Conservation (phyloP, 495 filamentous ascomycete genomes). For the Trichoderma parareesei region DNA sequence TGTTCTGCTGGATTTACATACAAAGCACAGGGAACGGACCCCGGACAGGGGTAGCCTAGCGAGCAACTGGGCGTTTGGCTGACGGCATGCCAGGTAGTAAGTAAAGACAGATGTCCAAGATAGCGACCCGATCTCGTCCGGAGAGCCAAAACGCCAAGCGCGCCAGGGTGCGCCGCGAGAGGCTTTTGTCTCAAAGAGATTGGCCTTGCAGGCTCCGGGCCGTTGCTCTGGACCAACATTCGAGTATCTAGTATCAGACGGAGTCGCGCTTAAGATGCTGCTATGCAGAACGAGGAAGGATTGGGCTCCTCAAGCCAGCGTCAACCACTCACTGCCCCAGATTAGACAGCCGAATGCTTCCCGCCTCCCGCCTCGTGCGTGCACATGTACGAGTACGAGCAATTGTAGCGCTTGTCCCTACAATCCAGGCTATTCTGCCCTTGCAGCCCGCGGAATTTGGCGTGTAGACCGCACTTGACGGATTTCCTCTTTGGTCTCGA, state of each 20-base stretch:
- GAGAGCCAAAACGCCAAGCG: background rate
- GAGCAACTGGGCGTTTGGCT: background rate
- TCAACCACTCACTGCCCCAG: background rate
- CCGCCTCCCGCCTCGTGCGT: background rate
- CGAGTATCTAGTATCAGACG: background rate
- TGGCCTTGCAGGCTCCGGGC: background rate
- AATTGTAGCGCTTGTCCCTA: no score
- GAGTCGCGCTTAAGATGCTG: background rate
- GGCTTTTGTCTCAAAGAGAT: background rate
- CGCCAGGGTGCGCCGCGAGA: background rate
- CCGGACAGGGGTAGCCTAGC: background rate
- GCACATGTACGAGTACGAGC: background rate
- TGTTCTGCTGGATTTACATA: no score
- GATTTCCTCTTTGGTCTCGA: slow-evolving; percentile 1
- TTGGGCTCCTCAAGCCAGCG: background rate
- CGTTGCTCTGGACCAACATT: background rate
- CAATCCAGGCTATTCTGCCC: background rate
- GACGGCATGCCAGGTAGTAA: no score
- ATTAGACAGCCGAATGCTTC: background rate
- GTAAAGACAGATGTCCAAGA: background rate
- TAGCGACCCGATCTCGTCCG: background rate
- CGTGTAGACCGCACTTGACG: background rate
- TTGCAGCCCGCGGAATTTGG: background rate
- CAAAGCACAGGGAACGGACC: no score
- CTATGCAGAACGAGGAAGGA: background rate